phyloP scores from a whole-genome alignment of 2,329 filamentous ascomycete genomes.

The Podosphaera xanthii region DNA sequence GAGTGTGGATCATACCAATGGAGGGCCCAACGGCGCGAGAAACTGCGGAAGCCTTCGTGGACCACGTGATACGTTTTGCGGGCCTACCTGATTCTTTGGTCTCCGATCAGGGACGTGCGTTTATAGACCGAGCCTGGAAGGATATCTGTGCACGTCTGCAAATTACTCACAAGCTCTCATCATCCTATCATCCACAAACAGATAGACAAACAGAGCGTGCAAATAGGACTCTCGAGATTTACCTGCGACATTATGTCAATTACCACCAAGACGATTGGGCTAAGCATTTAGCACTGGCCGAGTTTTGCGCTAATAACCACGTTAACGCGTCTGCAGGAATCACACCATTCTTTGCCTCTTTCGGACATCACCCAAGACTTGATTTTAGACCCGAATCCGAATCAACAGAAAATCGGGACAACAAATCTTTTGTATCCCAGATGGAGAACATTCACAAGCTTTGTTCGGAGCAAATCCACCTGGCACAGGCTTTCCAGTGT shows the following conservation, averaged over 20 bases:
- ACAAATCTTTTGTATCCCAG: background rate
- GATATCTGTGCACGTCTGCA: too few species aligned
- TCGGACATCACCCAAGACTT: background rate
- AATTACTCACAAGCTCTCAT: background rate
- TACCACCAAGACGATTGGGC: conserved; percentile 1
- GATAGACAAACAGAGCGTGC: background rate
- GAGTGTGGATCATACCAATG: background rate
- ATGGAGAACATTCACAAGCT: background rate
- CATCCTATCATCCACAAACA: background rate
- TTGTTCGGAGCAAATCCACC: background rate
- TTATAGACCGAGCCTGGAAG: background rate
- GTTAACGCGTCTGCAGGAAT: background rate
- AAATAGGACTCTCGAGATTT: background rate
- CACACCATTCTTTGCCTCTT: background rate
- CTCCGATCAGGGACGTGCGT: background rate
- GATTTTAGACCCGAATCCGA: background rate
- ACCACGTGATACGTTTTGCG: conserved; percentile 8
- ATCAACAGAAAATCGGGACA: background rate
- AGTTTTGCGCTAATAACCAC: background rate
- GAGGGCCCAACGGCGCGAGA: background rate
- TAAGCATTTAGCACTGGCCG: background rate
- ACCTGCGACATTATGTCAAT: conserved; percentile 1
- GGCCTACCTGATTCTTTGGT: background rate
- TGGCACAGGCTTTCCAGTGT: background rate
- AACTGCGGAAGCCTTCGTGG: conserved; percentile 5